phyloP scores from a whole-genome alignment of 805 yeast genomes.

The Barnettozyma salicaria region DNA sequence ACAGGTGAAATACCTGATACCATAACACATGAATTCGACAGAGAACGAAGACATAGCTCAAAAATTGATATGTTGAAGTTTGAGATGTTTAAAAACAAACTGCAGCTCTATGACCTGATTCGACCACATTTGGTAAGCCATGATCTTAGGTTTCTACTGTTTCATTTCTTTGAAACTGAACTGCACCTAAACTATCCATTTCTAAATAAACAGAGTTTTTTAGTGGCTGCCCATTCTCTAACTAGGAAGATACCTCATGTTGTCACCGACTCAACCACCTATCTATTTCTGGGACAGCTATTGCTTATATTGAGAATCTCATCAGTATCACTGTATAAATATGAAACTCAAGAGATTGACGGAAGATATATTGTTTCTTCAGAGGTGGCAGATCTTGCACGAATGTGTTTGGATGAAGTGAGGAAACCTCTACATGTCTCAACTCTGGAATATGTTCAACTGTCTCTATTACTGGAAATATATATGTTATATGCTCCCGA shows the following conservation, averaged over 20 bases:
- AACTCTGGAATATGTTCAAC: slow-evolving; percentile 4
- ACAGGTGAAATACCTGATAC: background rate
- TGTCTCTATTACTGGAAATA: slow-evolving; percentile 3
- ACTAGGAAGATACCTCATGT: background rate
- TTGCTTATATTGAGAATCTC: slow-evolving; percentile 17
- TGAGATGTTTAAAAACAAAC: slow-evolving; percentile 1
- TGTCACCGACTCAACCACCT: slow-evolving; percentile 5
- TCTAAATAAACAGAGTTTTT: slow-evolving; percentile 10
- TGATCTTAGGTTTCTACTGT: background rate
- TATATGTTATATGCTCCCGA: slow-evolving; percentile 6
- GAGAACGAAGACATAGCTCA: slow-evolving; percentile 8
- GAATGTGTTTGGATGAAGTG: slow-evolving; percentile 14
- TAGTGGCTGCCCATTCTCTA: slow-evolving; percentile 3
- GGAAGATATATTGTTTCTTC: slow-evolving; percentile 5
- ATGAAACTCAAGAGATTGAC: slow-evolving; percentile 10
- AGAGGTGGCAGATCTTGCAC: slow-evolving; percentile 11
- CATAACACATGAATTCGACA: slow-evolving; percentile 7
- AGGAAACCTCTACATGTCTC: slow-evolving; percentile 8
- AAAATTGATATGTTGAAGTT: slow-evolving; percentile 3
- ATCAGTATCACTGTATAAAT: slow-evolving; percentile 14
- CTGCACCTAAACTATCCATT: slow-evolving; percentile 4
- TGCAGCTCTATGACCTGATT: slow-evolving; percentile 4
- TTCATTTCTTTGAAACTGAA: slow-evolving; percentile 6
- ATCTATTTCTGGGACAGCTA: slow-evolving; percentile 14
- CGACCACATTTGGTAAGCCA: background rate